These are phyloP conservation scores for Euphorbia peplus DNA, from an alignment of 345 rosid species.

Conservation along the genomic window DNA sequence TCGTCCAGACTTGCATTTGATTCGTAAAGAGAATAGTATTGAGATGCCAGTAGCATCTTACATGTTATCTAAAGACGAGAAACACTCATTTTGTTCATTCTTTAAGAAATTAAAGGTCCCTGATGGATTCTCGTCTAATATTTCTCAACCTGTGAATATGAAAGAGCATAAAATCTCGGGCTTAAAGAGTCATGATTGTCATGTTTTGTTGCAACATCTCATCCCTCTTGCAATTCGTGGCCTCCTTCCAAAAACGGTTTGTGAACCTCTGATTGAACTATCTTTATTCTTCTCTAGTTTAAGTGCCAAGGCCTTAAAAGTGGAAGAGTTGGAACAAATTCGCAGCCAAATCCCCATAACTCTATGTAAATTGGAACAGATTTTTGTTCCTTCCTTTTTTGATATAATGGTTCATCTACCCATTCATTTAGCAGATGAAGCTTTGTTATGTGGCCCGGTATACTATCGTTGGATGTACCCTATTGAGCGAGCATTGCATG, in stretches of 20 bases:
- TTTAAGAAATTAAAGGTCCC: neutral
- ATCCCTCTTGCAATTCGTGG: constrained; percentile 5
- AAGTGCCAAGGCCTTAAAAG: neutral
- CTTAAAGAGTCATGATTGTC: constrained; percentile 21
- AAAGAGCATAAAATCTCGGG: no score
- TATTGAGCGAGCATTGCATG: neutral
- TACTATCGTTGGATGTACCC: constrained; percentile 8
- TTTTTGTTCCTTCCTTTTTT: constrained; percentile 15
- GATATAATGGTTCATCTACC: constrained; percentile 13
- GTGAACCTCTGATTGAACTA: neutral
- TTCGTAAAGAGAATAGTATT: neutral
- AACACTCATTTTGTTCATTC: neutral
- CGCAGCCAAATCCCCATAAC: neutral
- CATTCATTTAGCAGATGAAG: constrained; percentile 12
- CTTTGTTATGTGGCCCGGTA: neutral
- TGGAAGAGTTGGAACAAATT: neutral
- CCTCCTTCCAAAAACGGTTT: neutral
- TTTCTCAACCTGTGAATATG: no score
- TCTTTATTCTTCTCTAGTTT: neutral
- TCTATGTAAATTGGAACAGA: constrained; percentile 13
- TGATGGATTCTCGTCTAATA: neutral
- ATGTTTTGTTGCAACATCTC: constrained; percentile 7
- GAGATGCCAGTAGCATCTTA: neutral
- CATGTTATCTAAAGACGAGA: neutral
- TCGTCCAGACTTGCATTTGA: neutral